Conservation (phyloP, 305 asterid genomes). For the Stenogyne calaminthoides region DNA sequence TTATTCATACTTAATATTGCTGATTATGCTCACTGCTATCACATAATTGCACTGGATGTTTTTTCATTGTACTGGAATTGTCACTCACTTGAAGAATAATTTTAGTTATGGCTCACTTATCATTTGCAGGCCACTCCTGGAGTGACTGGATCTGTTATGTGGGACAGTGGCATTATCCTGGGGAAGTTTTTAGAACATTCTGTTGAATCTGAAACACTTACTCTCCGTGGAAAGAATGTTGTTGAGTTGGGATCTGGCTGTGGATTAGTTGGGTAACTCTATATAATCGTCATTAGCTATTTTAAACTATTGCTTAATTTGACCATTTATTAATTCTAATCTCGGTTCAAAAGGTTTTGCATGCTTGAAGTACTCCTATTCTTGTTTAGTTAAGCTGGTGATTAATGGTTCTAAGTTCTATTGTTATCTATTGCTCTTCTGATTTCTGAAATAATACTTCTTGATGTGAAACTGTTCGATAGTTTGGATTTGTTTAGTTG, state of each 20-base stretch:
- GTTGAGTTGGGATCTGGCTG: slow-evolving; percentile 96
- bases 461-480: neutral
- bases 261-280: slow-evolving; percentile 84
- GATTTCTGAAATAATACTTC: neutral
- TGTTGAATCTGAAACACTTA: slow-evolving; percentile 56
- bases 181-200: slow-evolving; percentile 91
- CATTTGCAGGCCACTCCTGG: slow-evolving; percentile 75
- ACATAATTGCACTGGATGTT: neutral
- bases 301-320: neutral
- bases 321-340: slow-evolving; percentile 9
- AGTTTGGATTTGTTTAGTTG: slow-evolving; percentile 1
- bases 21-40: neutral
- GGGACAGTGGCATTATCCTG: slow-evolving; percentile 94
- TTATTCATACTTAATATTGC: neutral
- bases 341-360: neutral
- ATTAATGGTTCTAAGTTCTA: neutral
- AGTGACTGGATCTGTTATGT: slow-evolving; percentile 95
- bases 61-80: neutral
- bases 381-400: neutral
- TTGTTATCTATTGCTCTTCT: neutral
- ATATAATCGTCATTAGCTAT: neutral
- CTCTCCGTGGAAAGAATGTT: slow-evolving; percentile 73
- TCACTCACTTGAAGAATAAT: neutral
- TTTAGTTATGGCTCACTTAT: slow-evolving; percentile 12
- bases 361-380: neutral